Evolutionary conservation across 2,329 filamentous ascomycete genomes (phyloP), one percentile per base, ranked within the genome.

Genomic region (Colletotrichum tanaceti): DNA sequence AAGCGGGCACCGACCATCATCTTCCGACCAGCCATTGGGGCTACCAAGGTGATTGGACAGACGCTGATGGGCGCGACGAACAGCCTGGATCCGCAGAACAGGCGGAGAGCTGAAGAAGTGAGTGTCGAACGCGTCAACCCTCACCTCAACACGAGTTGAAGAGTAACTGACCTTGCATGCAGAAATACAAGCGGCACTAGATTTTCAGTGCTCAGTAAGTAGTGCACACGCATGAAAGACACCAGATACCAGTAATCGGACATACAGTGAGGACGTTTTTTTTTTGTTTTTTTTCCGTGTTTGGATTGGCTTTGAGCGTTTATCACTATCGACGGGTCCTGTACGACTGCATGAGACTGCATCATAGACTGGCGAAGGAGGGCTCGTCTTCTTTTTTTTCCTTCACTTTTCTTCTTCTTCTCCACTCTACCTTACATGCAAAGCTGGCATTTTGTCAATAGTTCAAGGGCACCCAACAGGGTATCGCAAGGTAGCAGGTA

Each of bases 51-150:
- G 0, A 90, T 97, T 58, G 93, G 94, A 10, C 93, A 97, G 82
- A 93, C 95, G 44, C 82, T 99, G 67, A 86, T 98, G 81, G 96
- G 97, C 5, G 95, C 94, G 16, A 97, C 93, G 0, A 99, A 99
- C 78, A 89, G 92, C 54, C 84, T 99, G 73, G 96, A 99, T 82
- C 91, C 92, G 61, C 86, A 89, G 70, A 94, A 97, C 76, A 83
- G 91, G 76, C 87, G 93, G 74, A 90, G 92, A 76, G 89, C 94
- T 75, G 93, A 97, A 74, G 94, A 98, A 85, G 95, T 97, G 82
- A 88, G 93, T 90, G n/a, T 72, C n/a, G 18, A 38, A 47, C 6
- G 28, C 38, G 11, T 39, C 16, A 18, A 28, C 11, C 16, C 22
- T 28, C 22, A 24, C 4, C 35, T 28, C 11, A 14, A 13, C n/a